Evolutionary conservation across 306 rosid species (phyloP), one percentile per base, ranked within the genome.

Genomic region (Acacia acuminata): DNA sequence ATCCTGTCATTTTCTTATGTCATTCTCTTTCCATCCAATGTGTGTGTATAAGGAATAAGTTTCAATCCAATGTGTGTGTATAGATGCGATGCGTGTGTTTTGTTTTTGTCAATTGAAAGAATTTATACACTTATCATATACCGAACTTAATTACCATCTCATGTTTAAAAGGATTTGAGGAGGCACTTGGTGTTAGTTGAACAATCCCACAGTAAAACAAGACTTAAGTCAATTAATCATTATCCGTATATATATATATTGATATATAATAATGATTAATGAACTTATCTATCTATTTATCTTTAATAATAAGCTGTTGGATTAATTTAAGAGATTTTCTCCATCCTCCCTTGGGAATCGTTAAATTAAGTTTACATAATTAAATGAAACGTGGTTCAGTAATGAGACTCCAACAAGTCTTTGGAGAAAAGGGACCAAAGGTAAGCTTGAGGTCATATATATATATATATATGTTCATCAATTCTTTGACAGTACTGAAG

Each of bases 341-440:
- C 50, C 4, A 5, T 38, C 25, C 14, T 7, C 10, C 3, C 3
- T 7, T 9, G 15, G 74, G 43, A 25, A 42, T 38, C 6, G 42
- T 22, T 60, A 22, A 60, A 60, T 10, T 24, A 60, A n/a, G 11
- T 42, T 38, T 3, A 69, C 16, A 22, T n/a, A 71, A 71, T 22
- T 24, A 22, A n/a, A 24, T 44, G 76, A 71, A 71, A 70, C 20
- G 36, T 22, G 53, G 55, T 44, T 51, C 20, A 22, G 36, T 71
- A 42, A 70, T 71, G 17, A 44, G 55, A 71, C 2, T 71, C 58
- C 76, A 71, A 71, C 22, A 71, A 71, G 30, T 70, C 22, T 6
- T 45, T 71, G 58, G 6, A 14, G 40, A 45, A 45, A 70, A 45
- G 76, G 76, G 76, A 12, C 58, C 58, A 71, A 70, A 71, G 27